phyloP scores from a whole-genome alignment of 345 rosid species.

The Populus alba region DNA sequence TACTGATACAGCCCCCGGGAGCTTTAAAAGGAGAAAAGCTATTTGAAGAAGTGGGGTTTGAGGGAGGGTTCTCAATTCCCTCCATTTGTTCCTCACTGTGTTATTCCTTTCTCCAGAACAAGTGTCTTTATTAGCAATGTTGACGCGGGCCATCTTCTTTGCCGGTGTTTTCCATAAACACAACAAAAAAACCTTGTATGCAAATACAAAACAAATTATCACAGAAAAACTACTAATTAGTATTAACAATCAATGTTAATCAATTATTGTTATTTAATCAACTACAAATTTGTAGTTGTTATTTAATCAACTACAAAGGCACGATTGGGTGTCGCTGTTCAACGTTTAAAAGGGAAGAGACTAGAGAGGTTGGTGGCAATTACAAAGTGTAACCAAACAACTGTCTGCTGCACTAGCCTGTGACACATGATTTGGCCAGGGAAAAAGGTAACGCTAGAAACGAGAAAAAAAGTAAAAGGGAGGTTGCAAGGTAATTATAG shows the following conservation, averaged over 20 bases:
- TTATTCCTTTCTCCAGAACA: constrained; percentile 3
- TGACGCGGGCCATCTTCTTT: constrained; percentile 1
- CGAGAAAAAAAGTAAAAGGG: constrained; percentile 30
- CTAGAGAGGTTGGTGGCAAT: constrained; percentile 27
- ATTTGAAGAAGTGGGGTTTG: constrained; percentile 21
- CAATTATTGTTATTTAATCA: too few relatives aligned
- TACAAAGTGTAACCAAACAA: constrained; percentile 23
- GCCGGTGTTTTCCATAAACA: neutral
- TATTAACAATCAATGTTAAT: too few relatives aligned
- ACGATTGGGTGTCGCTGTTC: neutral
- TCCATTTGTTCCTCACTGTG: neutral
- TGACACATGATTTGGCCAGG: constrained; percentile 58
- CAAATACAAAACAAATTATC: neutral
- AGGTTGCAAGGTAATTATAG: constrained; percentile 47
- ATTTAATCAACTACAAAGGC: too few relatives aligned
- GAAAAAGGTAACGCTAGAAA: constrained; percentile 38
- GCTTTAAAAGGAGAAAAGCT: constrained; percentile 6
- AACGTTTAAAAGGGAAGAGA: neutral
- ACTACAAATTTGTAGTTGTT: too few relatives aligned
- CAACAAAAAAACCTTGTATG: neutral
- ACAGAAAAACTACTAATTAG: neutral
- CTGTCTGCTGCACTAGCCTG: constrained; percentile 30
- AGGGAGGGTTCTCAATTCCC: neutral
- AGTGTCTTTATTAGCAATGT: too few relatives aligned
- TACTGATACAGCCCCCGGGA: neutral